Evolutionary conservation across 139 green algal genomes (phyloP).

Genomic region (Pleodorina starrii): DNA sequence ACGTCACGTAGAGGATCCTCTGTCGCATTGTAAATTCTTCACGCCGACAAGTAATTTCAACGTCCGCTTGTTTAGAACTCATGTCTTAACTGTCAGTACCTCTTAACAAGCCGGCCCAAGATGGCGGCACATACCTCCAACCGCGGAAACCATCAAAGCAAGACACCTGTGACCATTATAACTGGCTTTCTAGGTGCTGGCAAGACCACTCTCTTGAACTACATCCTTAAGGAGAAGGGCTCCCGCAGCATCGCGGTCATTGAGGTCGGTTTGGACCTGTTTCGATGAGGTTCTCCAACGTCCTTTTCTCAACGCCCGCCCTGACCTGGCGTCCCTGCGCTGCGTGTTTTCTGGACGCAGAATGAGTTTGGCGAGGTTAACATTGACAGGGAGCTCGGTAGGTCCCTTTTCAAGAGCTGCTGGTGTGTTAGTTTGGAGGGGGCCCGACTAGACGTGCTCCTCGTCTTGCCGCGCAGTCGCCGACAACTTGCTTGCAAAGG

Average conservation of each 20-base stretch:
- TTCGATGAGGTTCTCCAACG: constrained; percentile 4
- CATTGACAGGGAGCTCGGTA: constrained; percentile 79
- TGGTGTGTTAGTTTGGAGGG: background rate
- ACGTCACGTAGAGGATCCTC: too few relatives aligned
- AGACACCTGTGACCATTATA: constrained; percentile 69
- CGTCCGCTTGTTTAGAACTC: too few relatives aligned
- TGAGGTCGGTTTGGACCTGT: constrained; percentile 53
- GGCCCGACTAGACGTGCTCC: too few relatives aligned
- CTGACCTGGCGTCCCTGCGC: too few relatives aligned
- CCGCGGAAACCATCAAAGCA: background rate
- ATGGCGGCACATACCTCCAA: constrained; percentile 19
- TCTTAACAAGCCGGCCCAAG: background rate
- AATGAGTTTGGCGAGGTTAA: constrained; percentile 88
- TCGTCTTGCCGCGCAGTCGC: constrained; percentile 67
- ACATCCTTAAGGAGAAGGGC: constrained; percentile 75
- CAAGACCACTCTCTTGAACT: constrained; percentile 90
- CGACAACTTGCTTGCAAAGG: constrained; percentile 81
- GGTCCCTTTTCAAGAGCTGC: background rate
- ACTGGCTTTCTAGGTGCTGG: constrained; percentile 78
- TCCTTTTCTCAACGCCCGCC: background rate
- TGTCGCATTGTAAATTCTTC: too few relatives aligned
- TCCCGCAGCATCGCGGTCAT: constrained; percentile 76
- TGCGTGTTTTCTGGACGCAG: background rate
- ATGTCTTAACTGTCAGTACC: background rate
- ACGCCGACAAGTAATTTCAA: too few relatives aligned